phyloP scores from a whole-genome alignment of 371 early-diverging fungal species.

The Mortierella sp. region DNA sequence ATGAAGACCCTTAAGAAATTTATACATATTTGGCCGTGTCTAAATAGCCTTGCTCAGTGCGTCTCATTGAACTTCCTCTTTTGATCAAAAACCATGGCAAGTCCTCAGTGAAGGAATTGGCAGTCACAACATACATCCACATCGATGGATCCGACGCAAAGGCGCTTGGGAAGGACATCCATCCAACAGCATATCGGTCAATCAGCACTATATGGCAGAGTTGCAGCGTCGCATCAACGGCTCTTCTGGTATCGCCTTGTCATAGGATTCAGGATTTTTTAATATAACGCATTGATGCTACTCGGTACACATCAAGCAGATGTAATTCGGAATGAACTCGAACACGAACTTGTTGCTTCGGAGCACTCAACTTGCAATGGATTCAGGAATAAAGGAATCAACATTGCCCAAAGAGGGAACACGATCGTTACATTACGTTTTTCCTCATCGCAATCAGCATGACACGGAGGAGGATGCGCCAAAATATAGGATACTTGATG shows the following conservation, averaged over 20 bases:
- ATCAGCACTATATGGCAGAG: constrained; percentile 1
- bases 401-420: not conserved
- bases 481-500: not conserved
- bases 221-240: not conserved
- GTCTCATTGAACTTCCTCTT: constrained; percentile 29
- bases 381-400: not conserved
- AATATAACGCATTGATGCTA: not conserved
- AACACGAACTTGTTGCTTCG: not conserved
- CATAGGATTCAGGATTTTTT: not conserved
- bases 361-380: not conserved
- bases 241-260: not conserved
- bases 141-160: constrained; percentile 3
- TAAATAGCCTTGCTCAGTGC: constrained; percentile 9
- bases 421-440: not conserved
- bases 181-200: constrained; percentile 20
- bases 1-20: constrained; percentile 1
- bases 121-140: constrained; percentile 25
- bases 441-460: not conserved
- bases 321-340: not conserved
- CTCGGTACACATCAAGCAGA: not conserved
- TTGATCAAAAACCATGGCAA: constrained; percentile 46
- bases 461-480: not conserved
- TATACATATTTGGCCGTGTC: not conserved
- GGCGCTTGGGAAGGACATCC: constrained; percentile 1
- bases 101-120: constrained; percentile 30